These are phyloP conservation scores for Carex pumila DNA, from an alignment of 176 grass and related monocot species.

Conservation along the genomic window DNA sequence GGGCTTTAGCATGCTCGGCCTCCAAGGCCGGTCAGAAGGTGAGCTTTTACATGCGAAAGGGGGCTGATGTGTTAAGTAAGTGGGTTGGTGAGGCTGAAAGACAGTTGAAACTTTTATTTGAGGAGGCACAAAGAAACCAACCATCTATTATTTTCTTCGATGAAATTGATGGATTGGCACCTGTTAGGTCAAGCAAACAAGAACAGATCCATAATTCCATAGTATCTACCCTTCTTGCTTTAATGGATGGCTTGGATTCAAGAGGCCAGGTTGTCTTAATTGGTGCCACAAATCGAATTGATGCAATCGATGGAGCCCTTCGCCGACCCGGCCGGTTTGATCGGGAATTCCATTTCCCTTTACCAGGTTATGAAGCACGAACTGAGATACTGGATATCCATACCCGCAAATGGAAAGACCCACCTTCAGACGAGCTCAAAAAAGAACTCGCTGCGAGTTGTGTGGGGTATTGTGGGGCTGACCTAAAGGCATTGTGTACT, in stretches of 20 bases:
- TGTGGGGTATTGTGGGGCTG: slow-evolving; percentile 98
- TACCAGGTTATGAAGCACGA: slow-evolving; percentile 91
- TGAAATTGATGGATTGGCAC: slow-evolving; percentile 98
- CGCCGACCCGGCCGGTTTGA: slow-evolving; percentile 96
- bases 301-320: slow-evolving; percentile 97
- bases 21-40: slow-evolving; percentile 98
- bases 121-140: slow-evolving; percentile 99
- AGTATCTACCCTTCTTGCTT: slow-evolving; percentile 95
- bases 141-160: slow-evolving; percentile 99
- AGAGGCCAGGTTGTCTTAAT: slow-evolving; percentile 99
- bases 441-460: slow-evolving; percentile 94
- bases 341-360: slow-evolving; percentile 93
- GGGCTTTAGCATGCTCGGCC: slow-evolving; percentile 91
- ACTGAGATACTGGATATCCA: slow-evolving; percentile 92
- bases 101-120: slow-evolving; percentile 96
- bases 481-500: slow-evolving; percentile 95
- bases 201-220: slow-evolving; percentile 99
- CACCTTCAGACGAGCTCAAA: slow-evolving; percentile 68
- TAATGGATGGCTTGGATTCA: slow-evolving; percentile 99
- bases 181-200: slow-evolving; percentile 99
- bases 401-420: slow-evolving; percentile 98
- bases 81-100: slow-evolving; percentile 99
- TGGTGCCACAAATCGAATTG: slow-evolving; percentile 97
- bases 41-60: slow-evolving; percentile 99
- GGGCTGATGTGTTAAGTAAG: slow-evolving; percentile 99